A percentile compares a stretch with the other conserved stretches of the same genome.
Conservation (phyloP, 768 basidiomycete species). For the Hebeloma cylindrosporum region DNA sequence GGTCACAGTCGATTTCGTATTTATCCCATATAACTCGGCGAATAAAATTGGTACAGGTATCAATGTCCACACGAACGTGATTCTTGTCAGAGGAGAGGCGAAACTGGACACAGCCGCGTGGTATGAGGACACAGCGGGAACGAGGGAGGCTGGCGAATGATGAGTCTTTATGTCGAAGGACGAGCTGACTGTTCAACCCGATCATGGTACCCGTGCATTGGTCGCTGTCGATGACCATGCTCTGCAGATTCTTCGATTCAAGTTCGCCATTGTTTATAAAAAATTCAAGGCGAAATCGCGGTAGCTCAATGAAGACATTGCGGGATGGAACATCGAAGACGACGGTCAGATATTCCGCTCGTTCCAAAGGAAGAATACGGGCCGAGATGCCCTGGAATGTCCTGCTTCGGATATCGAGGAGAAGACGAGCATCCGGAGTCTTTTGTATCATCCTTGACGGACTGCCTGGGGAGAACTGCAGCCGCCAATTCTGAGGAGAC, state of each 20-base stretch:
- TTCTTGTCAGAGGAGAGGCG: conserved; percentile 13
- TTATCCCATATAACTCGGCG: conserved; percentile 18
- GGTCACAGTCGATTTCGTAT: conserved; percentile 33
- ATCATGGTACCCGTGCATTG: conserved; percentile 47
- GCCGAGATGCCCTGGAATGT: conserved; percentile 15
- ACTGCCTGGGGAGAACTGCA: conserved; percentile 20
- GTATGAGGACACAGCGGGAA: conserved; percentile 38
- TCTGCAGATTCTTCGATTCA: conserved; percentile 40
- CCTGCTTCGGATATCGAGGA: conserved; percentile 28
- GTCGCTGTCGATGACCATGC: conserved; percentile 39
- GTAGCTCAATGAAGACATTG: conserved; percentile 32
- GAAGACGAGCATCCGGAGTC: neutral
- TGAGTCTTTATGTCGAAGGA: conserved; percentile 29
- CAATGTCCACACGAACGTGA: conserved; percentile 25
- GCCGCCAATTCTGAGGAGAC: conserved; percentile 28
- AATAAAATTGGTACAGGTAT: conserved; percentile 17
- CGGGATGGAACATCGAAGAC: conserved; percentile 11
- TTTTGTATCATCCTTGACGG: conserved; percentile 14
- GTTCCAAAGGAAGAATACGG: conserved; percentile 14
- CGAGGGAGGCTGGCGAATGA: conserved; percentile 16
- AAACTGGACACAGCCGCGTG: conserved; percentile 31
- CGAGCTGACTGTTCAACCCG: conserved; percentile 42
- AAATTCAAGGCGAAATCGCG: conserved; percentile 43
- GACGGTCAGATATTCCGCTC: conserved; percentile 11
- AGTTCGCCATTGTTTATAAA: conserved; percentile 33